Conservation (phyloP, 352 stramenopile species). For the Achlya hypogyna region DNA sequence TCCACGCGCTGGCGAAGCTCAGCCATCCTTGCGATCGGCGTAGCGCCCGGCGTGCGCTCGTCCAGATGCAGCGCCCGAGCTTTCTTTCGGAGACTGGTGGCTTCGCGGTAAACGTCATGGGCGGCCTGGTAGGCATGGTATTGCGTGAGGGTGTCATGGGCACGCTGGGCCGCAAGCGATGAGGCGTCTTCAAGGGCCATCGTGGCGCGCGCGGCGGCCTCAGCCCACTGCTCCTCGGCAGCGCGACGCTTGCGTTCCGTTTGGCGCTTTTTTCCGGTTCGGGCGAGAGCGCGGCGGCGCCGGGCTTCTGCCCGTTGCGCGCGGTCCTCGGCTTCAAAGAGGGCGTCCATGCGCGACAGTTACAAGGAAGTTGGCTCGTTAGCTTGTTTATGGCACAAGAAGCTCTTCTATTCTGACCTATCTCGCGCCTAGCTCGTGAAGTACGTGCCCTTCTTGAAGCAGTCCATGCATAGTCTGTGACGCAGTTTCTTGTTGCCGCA, state of each 20-base stretch:
- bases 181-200: neutral
- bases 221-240: neutral
- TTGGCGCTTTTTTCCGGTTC: neutral
- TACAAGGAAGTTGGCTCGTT: no score
- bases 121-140: neutral
- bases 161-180: neutral
- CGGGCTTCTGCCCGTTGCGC: neutral
- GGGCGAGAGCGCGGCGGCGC: neutral
- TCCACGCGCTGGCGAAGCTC: no score
- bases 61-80: no score
- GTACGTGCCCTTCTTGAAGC: conserved; percentile 89
- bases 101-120: no score
- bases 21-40: no score
- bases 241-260: neutral
- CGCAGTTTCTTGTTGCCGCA: conserved; percentile 83
- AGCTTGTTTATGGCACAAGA: no score
- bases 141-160: neutral
- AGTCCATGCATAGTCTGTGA: conserved; percentile 85
- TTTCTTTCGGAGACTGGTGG: no score
- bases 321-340: neutral
- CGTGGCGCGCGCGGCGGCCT: neutral
- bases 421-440: conserved; percentile 32
- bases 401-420: no score
- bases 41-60: no score
- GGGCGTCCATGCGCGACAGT: neutral